Percentiles rank a stretch among this genome's conserved stretches.
Conservation (phyloP, 257 asterid species). For the Knoxia roxburghii region DNA sequence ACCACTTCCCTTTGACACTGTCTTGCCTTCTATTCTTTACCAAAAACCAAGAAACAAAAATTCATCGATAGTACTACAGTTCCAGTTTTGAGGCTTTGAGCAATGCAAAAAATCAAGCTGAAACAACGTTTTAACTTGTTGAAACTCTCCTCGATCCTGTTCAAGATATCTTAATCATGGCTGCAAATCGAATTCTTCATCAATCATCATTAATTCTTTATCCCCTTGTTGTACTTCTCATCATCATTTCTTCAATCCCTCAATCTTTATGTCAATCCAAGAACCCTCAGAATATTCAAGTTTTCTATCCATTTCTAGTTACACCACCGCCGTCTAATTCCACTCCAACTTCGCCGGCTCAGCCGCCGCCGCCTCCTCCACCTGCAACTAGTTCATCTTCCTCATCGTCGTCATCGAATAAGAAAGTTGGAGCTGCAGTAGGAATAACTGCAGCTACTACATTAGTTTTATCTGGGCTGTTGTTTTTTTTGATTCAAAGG, state of each 20-base stretch:
- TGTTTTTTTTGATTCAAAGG: constrained; percentile 34
- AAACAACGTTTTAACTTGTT: constrained; percentile 14
- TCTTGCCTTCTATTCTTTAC: constrained; percentile 13
- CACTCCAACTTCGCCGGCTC: constrained; percentile 9
- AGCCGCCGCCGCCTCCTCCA: constrained; percentile 19
- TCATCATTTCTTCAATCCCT: constrained; percentile 28
- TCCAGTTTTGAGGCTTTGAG: constrained; percentile 16
- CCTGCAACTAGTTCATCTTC: no score
- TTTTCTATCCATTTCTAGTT: constrained; percentile 49
- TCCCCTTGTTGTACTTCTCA: constrained; percentile 21
- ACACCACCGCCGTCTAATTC: constrained; percentile 14
- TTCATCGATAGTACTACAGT: neutral
- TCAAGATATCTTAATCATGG: constrained; percentile 35
- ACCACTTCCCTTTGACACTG: constrained; percentile 11
- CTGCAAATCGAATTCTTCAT: constrained; percentile 17
- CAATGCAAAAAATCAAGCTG: constrained; percentile 38
- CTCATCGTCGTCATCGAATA: constrained; percentile 28
- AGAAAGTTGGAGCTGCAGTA: constrained; percentile 61
- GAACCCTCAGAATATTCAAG: constrained; percentile 57
- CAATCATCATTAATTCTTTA: constrained; percentile 16
- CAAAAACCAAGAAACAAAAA: neutral
- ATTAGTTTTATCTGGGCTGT: constrained; percentile 36
- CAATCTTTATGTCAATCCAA: constrained; percentile 28
- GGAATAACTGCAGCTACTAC: constrained; percentile 60
- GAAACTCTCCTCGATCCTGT: constrained; percentile 15